Conservation (phyloP, 257 asterid species). For the Ophiorrhiza pumila region DNA sequence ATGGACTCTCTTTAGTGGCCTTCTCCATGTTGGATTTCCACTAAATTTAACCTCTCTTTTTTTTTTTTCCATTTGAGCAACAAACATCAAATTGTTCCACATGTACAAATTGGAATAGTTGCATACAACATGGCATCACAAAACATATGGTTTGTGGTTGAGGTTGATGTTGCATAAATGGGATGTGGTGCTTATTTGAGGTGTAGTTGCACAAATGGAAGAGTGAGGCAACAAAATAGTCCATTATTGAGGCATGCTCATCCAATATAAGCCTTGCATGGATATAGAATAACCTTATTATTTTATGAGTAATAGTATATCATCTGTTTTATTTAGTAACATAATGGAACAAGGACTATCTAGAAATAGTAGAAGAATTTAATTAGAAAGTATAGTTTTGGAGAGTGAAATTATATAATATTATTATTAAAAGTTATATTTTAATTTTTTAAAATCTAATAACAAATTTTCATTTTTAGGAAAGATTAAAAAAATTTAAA, state of each 20-base stretch:
- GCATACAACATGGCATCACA: not conserved
- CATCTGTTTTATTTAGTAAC: too few species aligned
- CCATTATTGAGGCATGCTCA: not conserved
- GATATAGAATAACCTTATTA: too few species aligned
- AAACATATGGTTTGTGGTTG: slow-evolving; percentile 12
- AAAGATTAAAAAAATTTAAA: too few species aligned
- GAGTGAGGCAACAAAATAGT: not conserved
- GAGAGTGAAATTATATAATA: too few species aligned
- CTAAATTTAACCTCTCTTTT: not conserved
- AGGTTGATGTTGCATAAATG: not conserved
- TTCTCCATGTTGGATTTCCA: slow-evolving; percentile 13
- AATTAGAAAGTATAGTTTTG: too few species aligned
- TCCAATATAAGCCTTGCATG: not conserved
- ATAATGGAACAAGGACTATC: too few species aligned
- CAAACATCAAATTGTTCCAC: not conserved
- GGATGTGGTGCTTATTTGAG: slow-evolving; percentile 13
- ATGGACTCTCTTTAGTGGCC: not conserved
- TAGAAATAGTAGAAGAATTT: too few species aligned
- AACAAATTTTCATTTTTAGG: too few species aligned
- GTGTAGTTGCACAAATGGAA: slow-evolving; percentile 16
- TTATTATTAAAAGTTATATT: too few species aligned
- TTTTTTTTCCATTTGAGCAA: not conserved
- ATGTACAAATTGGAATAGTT: not conserved
- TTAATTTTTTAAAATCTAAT: too few species aligned
- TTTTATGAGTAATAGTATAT: too few species aligned